These are phyloP conservation scores for Magnolia sinica DNA, from an alignment of 164 flowering plant genomes.

Conservation along the genomic window DNA sequence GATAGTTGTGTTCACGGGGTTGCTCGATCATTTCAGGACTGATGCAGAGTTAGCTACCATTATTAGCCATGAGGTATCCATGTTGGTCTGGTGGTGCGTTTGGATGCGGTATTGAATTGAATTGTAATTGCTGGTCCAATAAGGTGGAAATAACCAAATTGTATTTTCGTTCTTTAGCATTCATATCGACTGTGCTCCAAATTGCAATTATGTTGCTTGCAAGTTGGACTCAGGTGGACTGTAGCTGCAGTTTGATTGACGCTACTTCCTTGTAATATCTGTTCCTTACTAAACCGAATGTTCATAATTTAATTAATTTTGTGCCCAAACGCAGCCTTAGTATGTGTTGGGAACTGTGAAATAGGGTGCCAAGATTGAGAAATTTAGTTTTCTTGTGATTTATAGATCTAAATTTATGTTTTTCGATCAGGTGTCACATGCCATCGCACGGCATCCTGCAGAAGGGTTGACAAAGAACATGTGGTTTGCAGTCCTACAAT, in stretches of 20 bases:
- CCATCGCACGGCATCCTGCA: conserved; percentile 78
- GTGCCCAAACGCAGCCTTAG: not conserved
- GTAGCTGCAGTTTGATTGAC: not conserved
- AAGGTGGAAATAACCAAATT: not conserved
- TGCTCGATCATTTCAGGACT: conserved; percentile 58
- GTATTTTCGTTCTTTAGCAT: not conserved
- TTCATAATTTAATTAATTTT: no score
- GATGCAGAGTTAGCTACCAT: conserved; percentile 87
- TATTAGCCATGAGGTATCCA: conserved; percentile 64
- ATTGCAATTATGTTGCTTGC: not conserved
- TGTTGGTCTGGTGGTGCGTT: not conserved
- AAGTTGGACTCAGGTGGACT: not conserved
- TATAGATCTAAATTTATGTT: not conserved
- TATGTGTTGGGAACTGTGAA: not conserved
- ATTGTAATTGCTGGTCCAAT: not conserved
- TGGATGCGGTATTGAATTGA: not conserved
- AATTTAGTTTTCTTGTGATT: not conserved
- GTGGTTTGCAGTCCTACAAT: conserved; percentile 65
- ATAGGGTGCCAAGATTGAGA: not conserved
- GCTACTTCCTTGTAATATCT: not conserved
- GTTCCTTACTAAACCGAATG: not conserved
- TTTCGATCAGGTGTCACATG: conserved; percentile 69
- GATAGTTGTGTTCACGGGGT: conserved; percentile 83
- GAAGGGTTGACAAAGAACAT: conserved; percentile 74
- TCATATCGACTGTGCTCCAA: not conserved